A percentile compares a stretch with the other conserved stretches of the same genome.
phyloP scores from a whole-genome alignment of 78 protist species.

The Speleostelium caveatum region DNA sequence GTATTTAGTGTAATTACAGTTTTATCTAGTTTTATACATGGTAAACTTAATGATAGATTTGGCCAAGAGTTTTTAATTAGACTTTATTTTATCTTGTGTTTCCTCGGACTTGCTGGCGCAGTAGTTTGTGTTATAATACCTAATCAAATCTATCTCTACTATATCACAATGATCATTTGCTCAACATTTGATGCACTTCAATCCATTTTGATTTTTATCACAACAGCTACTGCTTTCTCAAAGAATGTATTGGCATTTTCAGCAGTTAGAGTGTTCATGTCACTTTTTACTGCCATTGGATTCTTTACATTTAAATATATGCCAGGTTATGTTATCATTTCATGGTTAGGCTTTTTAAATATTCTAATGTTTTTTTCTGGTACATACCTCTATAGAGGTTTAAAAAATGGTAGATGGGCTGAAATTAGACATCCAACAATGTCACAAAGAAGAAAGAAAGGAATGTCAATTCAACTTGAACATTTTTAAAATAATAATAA shows the following conservation, averaged over 20 bases:
- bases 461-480: too few relatives aligned
- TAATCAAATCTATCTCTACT: background rate
- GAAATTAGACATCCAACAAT: too few relatives aligned
- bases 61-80: slow-evolving; percentile 14
- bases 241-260: background rate
- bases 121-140: background rate
- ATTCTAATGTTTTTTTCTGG: background rate
- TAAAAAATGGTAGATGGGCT: background rate
- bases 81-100: too few relatives aligned
- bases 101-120: too few relatives aligned
- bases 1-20: slow-evolving; percentile 29
- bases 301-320: background rate
- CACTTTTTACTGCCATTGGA: background rate
- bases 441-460: too few relatives aligned
- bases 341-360: background rate
- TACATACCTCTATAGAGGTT: background rate
- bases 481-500: too few relatives aligned
- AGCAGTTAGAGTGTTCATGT: background rate
- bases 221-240: background rate
- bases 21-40: slow-evolving; percentile 14
- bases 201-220: slow-evolving; percentile 16
- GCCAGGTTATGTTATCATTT: background rate
- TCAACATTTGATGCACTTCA: slow-evolving; percentile 42
- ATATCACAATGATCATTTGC: background rate
- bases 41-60: slow-evolving; percentile 2